Evolutionary conservation across 2,329 filamentous ascomycete genomes (phyloP), one percentile per base, ranked within the genome.

Genomic region (Alternaria brassicae): DNA sequence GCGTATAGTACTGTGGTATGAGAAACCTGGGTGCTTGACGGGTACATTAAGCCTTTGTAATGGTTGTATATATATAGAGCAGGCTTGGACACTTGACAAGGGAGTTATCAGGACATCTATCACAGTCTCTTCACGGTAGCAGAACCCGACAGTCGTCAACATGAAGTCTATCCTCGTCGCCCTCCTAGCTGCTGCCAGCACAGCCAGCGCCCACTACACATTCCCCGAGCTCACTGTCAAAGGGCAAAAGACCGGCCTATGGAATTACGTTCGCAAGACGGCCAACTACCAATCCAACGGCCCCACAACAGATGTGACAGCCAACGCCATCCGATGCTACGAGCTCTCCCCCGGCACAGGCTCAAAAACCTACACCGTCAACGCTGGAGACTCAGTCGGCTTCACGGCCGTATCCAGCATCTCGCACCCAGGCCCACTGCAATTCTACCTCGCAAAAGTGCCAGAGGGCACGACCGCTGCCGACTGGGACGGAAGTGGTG

Each of bases 381-480:
- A 67, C 12, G 74, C 75, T 3, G 76, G 76, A 12, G 63, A 62
- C 42, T 68, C 55, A n/a, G 70, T 78, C 2, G 65, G 63, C 21
- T 78, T 77, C 72, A 76, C 69, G 28, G 68, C 71, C 2, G 63
- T 48, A 17, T 66, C 70, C 10, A 68, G 69, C 34, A 73, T 78
- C 51, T 73, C 70, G 54, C 76, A 77, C 54, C 75, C 69, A 4
- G 76, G 76, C 2, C 74, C 76, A 0, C 58, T 78, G 9, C 74
- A 76, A 52, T 78, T 78, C 59, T 78, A 78, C 66, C 69, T 79
- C 59, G 76, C 77, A 15, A 75, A 77, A 58, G 77, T 72, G 2
- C 76, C 76, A 1, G 47, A 54, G 1, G 75, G 72, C 6, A 54
- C 71, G 45, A 72, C 67, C 1, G 69, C 70, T 1, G 66, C 63